Conservation (phyloP, 768 basidiomycete genomes). For the Plicaturopsis crispa region DNA sequence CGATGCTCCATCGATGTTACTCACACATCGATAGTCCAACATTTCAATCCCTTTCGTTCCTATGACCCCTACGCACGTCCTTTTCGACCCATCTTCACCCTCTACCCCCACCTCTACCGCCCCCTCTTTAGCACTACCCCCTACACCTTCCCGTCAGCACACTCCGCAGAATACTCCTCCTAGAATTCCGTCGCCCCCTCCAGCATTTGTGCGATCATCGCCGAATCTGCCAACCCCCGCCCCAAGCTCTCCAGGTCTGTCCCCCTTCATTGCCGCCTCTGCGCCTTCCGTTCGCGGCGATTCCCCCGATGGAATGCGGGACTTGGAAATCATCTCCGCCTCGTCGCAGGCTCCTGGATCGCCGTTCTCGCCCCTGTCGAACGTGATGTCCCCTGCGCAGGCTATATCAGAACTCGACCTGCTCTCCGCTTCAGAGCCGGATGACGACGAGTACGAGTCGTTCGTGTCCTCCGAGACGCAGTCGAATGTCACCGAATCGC, state of each 20-base stretch:
- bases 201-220: no score
- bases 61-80: constrained; percentile 37
- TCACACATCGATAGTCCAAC: constrained; percentile 29
- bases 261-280: constrained; percentile 3
- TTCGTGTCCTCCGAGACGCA: no score
- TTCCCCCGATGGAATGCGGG: no score
- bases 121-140: constrained; percentile 26
- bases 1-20: not conserved
- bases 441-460: no score
- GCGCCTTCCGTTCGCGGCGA: constrained; percentile 5
- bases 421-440: no score
- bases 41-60: constrained; percentile 36
- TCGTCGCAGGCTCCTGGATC: constrained; percentile 5
- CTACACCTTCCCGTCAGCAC: constrained; percentile 33
- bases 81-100: constrained; percentile 5
- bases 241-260: not conserved
- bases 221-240: no score
- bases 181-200: no score
- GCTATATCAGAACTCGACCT: no score
- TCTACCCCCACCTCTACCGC: constrained; percentile 6
- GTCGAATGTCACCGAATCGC: no score
- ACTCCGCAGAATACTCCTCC: no score
- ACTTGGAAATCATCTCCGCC: constrained; percentile 7
- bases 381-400: no score
- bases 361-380: constrained; percentile 7